Percentiles rank a stretch among this genome's conserved stretches.
Evolutionary conservation across 2,329 filamentous ascomycete species (phyloP).

Genomic region (Aspergillus spinulosporus): DNA sequence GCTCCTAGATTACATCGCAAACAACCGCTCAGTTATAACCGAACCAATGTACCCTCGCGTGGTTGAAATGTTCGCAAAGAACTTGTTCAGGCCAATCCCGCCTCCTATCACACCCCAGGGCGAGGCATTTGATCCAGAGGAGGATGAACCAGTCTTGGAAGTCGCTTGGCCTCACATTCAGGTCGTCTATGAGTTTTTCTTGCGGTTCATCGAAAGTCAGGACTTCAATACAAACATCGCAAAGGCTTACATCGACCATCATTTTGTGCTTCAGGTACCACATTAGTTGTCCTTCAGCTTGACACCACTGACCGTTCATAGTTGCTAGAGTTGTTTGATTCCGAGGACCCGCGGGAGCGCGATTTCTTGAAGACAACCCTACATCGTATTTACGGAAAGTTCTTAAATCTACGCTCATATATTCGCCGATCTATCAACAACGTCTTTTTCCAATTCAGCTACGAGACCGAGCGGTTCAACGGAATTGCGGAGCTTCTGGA

Average conservation of each 20-base stretch:
- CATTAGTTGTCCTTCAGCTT: too few species aligned
- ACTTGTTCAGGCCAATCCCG: slow-evolving; percentile 93
- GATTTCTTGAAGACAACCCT: slow-evolving; percentile 98
- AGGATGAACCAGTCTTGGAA: slow-evolving; percentile 96
- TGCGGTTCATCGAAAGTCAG: slow-evolving; percentile 97
- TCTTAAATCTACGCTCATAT: slow-evolving; percentile 94
- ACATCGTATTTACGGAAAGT: slow-evolving; percentile 98
- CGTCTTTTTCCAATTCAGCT: slow-evolving; percentile 99
- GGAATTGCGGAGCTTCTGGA: slow-evolving; percentile 95
- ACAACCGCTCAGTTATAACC: slow-evolving; percentile 97
- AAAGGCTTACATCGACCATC: slow-evolving; percentile 97
- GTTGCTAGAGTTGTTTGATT: slow-evolving; percentile 96
- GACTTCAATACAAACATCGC: slow-evolving; percentile 99
- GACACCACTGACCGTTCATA: slow-evolving; percentile 38
- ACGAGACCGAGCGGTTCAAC: slow-evolving; percentile 98
- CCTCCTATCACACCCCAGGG: slow-evolving; percentile 97
- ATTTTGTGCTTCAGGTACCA: slow-evolving; percentile 78
- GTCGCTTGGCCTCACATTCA: slow-evolving; percentile 99
- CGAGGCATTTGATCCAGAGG: slow-evolving; percentile 96
- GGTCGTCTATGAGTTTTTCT: slow-evolving; percentile 98
- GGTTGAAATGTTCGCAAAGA: slow-evolving; percentile 99
- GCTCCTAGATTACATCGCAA: slow-evolving; percentile 94
- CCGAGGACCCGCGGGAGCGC: slow-evolving; percentile 91
- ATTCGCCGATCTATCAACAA: slow-evolving; percentile 99
- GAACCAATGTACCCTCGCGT: slow-evolving; percentile 99